phyloP scores from a whole-genome alignment of 495 filamentous ascomycete species.

The Articulospora tetracladia region DNA sequence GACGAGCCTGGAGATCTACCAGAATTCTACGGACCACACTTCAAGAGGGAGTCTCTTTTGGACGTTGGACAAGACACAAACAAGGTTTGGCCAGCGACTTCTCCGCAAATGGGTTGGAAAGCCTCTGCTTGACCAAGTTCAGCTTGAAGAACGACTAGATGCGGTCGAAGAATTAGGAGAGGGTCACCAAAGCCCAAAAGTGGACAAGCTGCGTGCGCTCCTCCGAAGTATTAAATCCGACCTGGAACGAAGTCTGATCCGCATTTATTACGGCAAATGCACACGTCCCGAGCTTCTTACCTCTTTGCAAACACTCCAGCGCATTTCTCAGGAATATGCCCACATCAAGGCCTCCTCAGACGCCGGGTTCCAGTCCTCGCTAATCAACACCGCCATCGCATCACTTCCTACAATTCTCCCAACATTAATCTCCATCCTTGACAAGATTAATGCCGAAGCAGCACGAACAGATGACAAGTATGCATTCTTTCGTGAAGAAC shows the following conservation, averaged over 20 bases:
- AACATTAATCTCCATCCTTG: slow-evolving; percentile 67
- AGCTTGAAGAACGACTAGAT: slow-evolving; percentile 76
- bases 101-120: slow-evolving; percentile 94
- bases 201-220: slow-evolving; percentile 69
- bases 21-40: slow-evolving; percentile 86
- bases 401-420: slow-evolving; percentile 72
- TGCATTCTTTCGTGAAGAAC: slow-evolving; percentile 80
- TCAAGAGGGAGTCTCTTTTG: slow-evolving; percentile 91
- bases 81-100: slow-evolving; percentile 82
- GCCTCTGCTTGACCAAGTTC: slow-evolving; percentile 74
- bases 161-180: slow-evolving; percentile 89
- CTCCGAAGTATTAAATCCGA: slow-evolving; percentile 72
- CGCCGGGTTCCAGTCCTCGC: slow-evolving; percentile 68
- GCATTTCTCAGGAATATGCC: slow-evolving; percentile 69
- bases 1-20: slow-evolving; percentile 91
- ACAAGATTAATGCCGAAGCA: slow-evolving; percentile 81
- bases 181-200: slow-evolving; percentile 54
- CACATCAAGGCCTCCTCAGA: slow-evolving; percentile 61
- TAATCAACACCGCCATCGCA: slow-evolving; percentile 70
- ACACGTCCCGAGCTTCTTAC: slow-evolving; percentile 84
- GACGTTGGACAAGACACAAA: slow-evolving; percentile 90
- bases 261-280: slow-evolving; percentile 96
- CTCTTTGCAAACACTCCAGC: slow-evolving; percentile 80
- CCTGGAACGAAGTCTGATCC: slow-evolving; percentile 85
- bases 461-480: slow-evolving; percentile 90